Evolutionary conservation across 2,329 filamentous ascomycete species (phyloP).

Genomic region (Pseudocercospora fijiensis): DNA sequence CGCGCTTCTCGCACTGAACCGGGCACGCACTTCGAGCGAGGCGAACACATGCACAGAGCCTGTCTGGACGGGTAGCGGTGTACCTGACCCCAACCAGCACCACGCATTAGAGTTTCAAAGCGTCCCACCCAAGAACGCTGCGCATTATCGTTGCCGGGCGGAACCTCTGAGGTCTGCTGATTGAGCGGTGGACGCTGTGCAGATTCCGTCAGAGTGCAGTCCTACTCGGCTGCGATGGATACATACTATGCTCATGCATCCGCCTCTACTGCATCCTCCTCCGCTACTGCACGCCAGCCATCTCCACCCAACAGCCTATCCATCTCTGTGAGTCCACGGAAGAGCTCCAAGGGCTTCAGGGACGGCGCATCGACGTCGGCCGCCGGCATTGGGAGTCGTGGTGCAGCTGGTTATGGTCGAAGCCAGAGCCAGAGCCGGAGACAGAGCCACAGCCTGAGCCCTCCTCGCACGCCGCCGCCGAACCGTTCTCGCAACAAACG

Average conservation of each 20-base stretch:
- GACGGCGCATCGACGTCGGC: not conserved
- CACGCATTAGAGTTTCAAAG: not conserved
- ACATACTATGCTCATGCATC: slow-evolving; percentile 6
- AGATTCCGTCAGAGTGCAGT: not conserved
- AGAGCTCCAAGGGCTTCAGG: slow-evolving; percentile 7
- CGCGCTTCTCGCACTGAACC: not conserved
- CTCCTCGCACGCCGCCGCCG: slow-evolving; percentile 20
- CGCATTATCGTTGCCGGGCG: not conserved
- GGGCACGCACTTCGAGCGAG: not conserved
- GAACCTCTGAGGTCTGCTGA: slow-evolving; percentile 6
- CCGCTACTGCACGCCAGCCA: slow-evolving; percentile 7
- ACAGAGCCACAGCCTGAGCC: slow-evolving; percentile 11
- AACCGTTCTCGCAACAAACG: slow-evolving; percentile 11
- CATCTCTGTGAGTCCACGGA: slow-evolving; percentile 3
- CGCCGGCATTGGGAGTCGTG: not conserved
- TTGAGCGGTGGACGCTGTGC: not conserved
- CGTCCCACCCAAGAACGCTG: slow-evolving; percentile 3
- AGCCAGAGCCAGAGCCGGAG: slow-evolving; percentile 10
- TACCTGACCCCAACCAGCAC: not conserved
- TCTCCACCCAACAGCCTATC: slow-evolving; percentile 6
- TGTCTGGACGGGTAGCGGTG: not conserved
- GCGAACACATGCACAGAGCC: not conserved
- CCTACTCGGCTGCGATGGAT: not conserved
- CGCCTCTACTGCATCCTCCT: not conserved
- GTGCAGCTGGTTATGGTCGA: not conserved